A percentile compares a stretch with the other conserved stretches of the same genome.
Conservation (phyloP, 768 basidiomycete genomes). For the Podaxis sp. region DNA sequence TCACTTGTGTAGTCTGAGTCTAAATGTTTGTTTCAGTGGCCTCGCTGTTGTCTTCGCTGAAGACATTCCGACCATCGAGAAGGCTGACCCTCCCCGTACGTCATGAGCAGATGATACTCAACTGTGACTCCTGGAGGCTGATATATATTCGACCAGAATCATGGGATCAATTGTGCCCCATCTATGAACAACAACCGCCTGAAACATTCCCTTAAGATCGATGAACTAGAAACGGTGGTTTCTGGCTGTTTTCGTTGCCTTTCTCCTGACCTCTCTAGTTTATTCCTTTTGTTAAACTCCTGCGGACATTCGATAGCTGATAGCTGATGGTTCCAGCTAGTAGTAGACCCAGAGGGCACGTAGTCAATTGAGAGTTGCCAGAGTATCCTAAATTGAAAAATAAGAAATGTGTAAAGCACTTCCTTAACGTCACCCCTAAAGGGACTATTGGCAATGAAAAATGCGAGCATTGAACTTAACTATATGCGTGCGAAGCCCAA, state of each 20-base stretch:
- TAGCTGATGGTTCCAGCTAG: too few relatives aligned
- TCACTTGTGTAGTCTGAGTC: constrained; percentile 28
- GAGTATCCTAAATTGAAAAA: too few relatives aligned
- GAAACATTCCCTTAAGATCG: constrained; percentile 6
- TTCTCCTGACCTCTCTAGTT: neutral
- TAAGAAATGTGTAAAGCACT: too few relatives aligned
- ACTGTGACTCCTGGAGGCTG: neutral
- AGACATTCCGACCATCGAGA: constrained; percentile 19
- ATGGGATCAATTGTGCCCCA: constrained; percentile 26
- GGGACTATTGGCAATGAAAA: too few relatives aligned
- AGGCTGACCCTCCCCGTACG: constrained; percentile 16
- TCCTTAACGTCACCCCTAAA: too few relatives aligned
- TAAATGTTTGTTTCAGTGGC: constrained; percentile 21
- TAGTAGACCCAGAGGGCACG: too few relatives aligned
- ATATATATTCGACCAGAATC: constrained; percentile 10
- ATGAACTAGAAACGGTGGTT: neutral
- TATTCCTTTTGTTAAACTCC: too few relatives aligned
- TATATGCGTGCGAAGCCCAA: too few relatives aligned
- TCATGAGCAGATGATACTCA: neutral
- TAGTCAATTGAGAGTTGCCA: too few relatives aligned
- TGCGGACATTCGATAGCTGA: too few relatives aligned
- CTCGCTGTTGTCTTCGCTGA: constrained; percentile 35
- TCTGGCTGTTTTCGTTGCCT: neutral
- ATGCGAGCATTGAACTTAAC: too few relatives aligned
- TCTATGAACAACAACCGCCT: constrained; percentile 18